These are phyloP conservation scores for Erigeron canadensis DNA, from an alignment of 129 eudicot genomes.

Conservation along the genomic window DNA sequence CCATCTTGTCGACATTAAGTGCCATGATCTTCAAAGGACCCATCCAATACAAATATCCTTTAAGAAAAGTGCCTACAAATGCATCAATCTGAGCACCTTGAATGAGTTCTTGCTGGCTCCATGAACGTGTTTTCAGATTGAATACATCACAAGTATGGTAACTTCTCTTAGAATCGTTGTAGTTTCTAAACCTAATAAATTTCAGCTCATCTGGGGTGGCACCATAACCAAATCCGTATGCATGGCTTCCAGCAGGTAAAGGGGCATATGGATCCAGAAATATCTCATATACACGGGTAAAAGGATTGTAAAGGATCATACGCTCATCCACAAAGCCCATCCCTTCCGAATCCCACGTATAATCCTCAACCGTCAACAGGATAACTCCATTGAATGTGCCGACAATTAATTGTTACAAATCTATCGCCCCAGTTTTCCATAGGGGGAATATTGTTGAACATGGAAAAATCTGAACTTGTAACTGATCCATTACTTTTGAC, in stretches of 20 bases:
- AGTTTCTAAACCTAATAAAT: background rate
- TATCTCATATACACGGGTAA: background rate
- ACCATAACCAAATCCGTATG: slow-evolving; percentile 2
- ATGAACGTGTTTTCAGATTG: background rate
- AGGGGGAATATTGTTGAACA: background rate
- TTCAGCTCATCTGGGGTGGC: slow-evolving; percentile 3
- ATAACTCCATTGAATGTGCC: slow-evolving; percentile 13
- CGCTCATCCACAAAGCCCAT: too few species aligned
- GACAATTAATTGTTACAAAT: background rate
- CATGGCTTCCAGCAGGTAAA: too few species aligned
- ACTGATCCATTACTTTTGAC: too few species aligned
- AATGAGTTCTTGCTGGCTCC: background rate
- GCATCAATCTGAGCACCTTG: background rate
- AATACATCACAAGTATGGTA: background rate
- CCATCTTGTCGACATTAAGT: background rate
- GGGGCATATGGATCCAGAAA: background rate
- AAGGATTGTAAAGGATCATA: slow-evolving; percentile 5
- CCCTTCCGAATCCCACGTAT: background rate
- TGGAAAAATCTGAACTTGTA: background rate
- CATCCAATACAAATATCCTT: background rate
- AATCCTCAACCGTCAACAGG: background rate
- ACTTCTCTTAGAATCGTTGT: too few species aligned
- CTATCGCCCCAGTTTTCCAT: background rate
- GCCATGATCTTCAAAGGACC: too few species aligned
- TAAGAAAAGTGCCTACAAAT: background rate